Evolutionary conservation across 176 grass and related monocot species (phyloP).

Genomic region (Carex cristatella): DNA sequence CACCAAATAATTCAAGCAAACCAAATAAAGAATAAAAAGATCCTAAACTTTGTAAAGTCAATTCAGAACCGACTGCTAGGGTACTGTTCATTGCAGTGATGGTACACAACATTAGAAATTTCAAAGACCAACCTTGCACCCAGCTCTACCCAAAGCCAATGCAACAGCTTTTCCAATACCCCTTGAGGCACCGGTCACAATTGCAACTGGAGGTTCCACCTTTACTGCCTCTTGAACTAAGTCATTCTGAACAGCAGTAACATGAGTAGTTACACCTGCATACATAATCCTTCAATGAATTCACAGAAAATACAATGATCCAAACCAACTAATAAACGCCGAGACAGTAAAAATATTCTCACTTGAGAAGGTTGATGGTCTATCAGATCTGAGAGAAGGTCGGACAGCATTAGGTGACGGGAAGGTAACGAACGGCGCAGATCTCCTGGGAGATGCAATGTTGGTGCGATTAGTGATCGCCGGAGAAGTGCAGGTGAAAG

Average conservation of each 20-base stretch:
- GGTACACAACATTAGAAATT: background rate
- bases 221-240: conserved; percentile 32
- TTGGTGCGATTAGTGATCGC: background rate
- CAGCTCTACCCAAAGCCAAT: conserved; percentile 78
- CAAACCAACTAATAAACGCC: background rate
- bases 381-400: background rate
- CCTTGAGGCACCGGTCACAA: conserved; percentile 92
- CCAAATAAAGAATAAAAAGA: background rate
- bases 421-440: background rate
- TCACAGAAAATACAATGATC: background rate
- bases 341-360: background rate
- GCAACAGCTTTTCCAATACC: conserved; percentile 81
- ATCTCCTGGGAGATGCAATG: conserved; percentile 5
- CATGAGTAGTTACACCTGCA: conserved; percentile 62
- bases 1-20: background rate
- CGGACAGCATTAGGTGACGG: background rate
- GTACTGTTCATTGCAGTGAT: background rate
- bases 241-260: conserved; percentile 52
- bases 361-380: conserved; percentile 13
- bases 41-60: background rate
- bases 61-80: background rate
- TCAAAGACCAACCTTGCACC: conserved; percentile 59
- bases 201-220: conserved; percentile 76
- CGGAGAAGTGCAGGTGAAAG: conserved; percentile 14
- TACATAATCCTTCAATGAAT: conserved; percentile 15